Base-by-base conservation (phyloP, 257 asterid genomes). In the Plantago major region DNA sequence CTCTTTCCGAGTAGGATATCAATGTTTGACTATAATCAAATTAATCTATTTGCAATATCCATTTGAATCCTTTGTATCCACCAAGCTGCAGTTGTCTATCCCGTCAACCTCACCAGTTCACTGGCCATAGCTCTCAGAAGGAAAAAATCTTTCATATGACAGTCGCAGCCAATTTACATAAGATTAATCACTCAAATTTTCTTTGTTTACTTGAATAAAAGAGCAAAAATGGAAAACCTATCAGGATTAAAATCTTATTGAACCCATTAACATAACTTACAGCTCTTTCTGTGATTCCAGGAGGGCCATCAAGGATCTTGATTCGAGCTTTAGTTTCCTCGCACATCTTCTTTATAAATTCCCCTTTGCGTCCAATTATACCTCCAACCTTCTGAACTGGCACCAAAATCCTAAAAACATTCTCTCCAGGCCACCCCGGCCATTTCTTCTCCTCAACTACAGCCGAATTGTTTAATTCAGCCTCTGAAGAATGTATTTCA, bases 351-450 rank as follows among this genome's bases (percentile, higher is more conserved):
- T 81, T 86, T 16, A 86, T 83, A 59, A 65, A 81, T 78, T 86
- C 95, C 46, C 95, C 95, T 77, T 77, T 83, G 58, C 90, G 88
- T 9, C 95, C 95, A 71, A 86, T 83, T 68, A 86, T 83, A 60
- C 90, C 80, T 44, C 95, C 95, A 64, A 86, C 95, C 69, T 73
- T 86, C 72, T 79, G 86, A 54, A 64, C 85, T 57, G 90, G 90
- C 58, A 86, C 86, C 64, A 86, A 65, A 78, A 86, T 69, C 73
- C 95, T 74, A 58, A 83, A 86, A 30, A 83, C 86, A 33, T 83
- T 86, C 72, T 86, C 95, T 63, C 95, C 90, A 8, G 95, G 94
- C 94, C 94, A 85, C 62, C 94, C 94, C 57, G 94, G 94, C 94
- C 94, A 85, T 60, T 61, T 82, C 77, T 81, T 86, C 67, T 75